phyloP scores from a whole-genome alignment of 2,329 filamentous ascomycete species.

The Hypoxylon sp. region DNA sequence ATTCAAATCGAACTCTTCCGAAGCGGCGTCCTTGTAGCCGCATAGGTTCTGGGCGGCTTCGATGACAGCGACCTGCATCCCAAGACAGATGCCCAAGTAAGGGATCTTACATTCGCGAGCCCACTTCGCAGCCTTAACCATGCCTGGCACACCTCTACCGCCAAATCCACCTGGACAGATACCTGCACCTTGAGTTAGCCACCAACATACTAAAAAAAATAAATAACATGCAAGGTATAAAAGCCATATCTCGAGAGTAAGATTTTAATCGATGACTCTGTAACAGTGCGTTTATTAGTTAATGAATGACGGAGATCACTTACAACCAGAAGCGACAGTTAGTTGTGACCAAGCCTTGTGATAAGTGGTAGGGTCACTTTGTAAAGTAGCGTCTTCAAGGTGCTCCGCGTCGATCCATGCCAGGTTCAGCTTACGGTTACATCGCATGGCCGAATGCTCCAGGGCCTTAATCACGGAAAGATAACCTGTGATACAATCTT shows the following conservation, averaged over 20 bases:
- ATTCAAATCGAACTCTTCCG: slow-evolving; percentile 68
- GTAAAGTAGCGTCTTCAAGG: slow-evolving; percentile 77
- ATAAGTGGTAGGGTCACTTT: slow-evolving; percentile 77
- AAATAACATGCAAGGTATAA: neutral
- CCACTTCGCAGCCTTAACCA: slow-evolving; percentile 90
- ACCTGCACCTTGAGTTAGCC: slow-evolving; percentile 27
- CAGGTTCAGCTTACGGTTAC: slow-evolving; percentile 82
- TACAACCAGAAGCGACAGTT: slow-evolving; percentile 38
- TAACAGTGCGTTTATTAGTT: neutral
- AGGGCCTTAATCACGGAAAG: slow-evolving; percentile 87
- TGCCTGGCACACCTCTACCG: slow-evolving; percentile 84
- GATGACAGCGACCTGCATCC: slow-evolving; percentile 93
- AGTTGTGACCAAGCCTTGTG: slow-evolving; percentile 84
- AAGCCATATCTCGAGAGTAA: slow-evolving; percentile 2
- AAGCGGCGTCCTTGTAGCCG: slow-evolving; percentile 69
- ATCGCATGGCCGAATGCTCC: slow-evolving; percentile 92
- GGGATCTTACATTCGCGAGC: slow-evolving; percentile 85
- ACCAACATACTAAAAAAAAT: neutral
- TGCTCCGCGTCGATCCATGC: slow-evolving; percentile 88
- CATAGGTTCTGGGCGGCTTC: slow-evolving; percentile 86
- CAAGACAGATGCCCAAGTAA: slow-evolving; percentile 91
- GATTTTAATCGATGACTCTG: neutral
- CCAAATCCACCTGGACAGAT: slow-evolving; percentile 77
- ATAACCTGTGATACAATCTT: slow-evolving; percentile 69
- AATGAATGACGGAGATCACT: slow-evolving; percentile 63